Conservation (phyloP, 140 eudicot species). For the Stevia rebaudiana region DNA sequence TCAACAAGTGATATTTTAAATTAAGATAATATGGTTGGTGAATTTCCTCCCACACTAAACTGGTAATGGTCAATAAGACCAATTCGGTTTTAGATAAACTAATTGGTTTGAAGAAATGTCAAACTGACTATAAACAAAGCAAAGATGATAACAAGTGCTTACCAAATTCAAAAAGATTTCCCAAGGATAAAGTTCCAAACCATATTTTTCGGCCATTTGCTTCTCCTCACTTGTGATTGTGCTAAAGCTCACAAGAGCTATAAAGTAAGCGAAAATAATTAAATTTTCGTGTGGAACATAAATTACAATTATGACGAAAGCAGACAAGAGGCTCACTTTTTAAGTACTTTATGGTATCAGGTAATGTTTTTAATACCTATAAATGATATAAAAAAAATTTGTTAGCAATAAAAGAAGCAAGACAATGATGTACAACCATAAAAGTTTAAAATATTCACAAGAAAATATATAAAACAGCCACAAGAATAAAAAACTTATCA, state of each 20-base stretch:
- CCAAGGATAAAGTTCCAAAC: conserved; percentile 66
- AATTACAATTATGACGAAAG: neutral
- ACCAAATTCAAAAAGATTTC: conserved; percentile 78
- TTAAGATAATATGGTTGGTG: no score
- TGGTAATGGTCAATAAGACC: no score
- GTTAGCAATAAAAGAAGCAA: neutral
- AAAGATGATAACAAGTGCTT: conserved; percentile 14
- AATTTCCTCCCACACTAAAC: no score
- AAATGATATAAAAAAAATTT: conserved; percentile 9
- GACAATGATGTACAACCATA: neutral
- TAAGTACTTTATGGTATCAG: conserved; percentile 53
- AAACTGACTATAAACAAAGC: neutral
- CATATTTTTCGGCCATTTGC: conserved; percentile 44
- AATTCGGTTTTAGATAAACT: no score
- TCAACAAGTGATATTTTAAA: no score
- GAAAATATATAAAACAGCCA: neutral
- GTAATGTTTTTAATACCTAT: conserved; percentile 74
- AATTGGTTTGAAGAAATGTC: no score
- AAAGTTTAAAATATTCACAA: neutral
- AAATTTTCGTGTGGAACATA: neutral
- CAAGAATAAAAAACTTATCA: neutral
- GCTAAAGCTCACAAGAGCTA: conserved; percentile 95
- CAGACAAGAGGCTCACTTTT: conserved; percentile 50
- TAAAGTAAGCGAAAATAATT: neutral
- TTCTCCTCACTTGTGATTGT: conserved; percentile 52